phyloP scores from a whole-genome alignment of 331 rosid species.

The Arachis monticola region DNA sequence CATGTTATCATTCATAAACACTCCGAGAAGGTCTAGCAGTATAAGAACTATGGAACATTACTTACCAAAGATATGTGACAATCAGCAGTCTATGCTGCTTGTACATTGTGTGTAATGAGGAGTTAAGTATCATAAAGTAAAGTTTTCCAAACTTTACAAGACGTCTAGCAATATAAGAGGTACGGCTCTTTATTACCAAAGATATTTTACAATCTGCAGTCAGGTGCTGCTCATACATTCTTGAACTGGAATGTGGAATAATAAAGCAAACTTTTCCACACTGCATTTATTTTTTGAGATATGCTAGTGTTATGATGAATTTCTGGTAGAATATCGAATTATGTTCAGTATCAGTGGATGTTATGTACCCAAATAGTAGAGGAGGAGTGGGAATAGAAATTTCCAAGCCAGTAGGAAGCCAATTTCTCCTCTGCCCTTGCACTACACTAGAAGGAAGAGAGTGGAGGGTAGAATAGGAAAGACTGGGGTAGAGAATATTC shows the following conservation, averaged over 20 bases:
- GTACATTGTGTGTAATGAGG: background rate
- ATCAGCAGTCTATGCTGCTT: conserved; percentile 3
- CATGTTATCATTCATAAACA: background rate
- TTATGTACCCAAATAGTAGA: too few relatives aligned
- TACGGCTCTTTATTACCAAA: background rate
- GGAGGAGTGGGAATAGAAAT: too few relatives aligned
- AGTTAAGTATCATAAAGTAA: background rate
- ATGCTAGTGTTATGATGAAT: conserved; percentile 12
- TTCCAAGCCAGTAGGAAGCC: too few relatives aligned
- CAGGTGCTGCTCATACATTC: background rate
- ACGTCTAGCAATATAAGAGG: background rate
- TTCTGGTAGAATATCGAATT: background rate
- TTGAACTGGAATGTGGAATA: background rate
- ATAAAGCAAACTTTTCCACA: background rate
- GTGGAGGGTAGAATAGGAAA: too few relatives aligned
- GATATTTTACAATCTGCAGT: conserved; percentile 3
- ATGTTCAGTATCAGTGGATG: background rate
- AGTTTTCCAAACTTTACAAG: background rate
- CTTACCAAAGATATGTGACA: conserved; percentile 13
- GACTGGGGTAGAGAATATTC: too few relatives aligned
- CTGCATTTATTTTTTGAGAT: background rate
- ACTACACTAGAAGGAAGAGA: too few relatives aligned
- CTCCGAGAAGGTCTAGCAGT: background rate
- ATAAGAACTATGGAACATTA: background rate
- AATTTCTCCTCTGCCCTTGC: too few relatives aligned